phyloP scores from a whole-genome alignment of 2,329 filamentous ascomycete genomes.

The Fusarium continuum region DNA sequence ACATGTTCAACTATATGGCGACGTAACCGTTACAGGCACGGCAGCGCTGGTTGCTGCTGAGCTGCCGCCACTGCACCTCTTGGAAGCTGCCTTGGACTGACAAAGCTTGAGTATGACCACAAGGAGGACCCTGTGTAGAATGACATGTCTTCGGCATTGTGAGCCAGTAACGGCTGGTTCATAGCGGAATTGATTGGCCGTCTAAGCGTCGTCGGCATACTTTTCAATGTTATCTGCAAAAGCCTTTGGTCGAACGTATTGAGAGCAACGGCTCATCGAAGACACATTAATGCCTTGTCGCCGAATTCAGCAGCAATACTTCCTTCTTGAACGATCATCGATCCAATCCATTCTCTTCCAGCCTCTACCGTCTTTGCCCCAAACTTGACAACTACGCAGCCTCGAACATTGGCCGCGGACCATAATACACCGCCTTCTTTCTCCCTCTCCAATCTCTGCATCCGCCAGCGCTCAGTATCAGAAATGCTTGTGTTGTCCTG shows the following conservation, averaged over 20 bases:
- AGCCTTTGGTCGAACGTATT: no score
- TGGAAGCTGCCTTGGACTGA: conserved; percentile 1
- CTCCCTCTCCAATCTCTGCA: conserved; percentile 66
- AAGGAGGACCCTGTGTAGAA: no score
- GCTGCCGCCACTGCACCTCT: background rate
- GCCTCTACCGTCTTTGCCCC: conserved; percentile 83
- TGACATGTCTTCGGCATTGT: no score
- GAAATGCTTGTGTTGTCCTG: conserved; percentile 50
- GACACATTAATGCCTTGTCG: conserved; percentile 80
- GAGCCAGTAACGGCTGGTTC: background rate
- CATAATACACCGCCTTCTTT: conserved; percentile 72
- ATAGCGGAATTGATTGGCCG: background rate
- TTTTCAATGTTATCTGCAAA: no score
- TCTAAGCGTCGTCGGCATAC: background rate
- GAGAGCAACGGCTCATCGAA: conserved; percentile 66
- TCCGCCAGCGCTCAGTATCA: conserved; percentile 62
- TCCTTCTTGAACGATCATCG: conserved; percentile 78
- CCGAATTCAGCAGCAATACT: conserved; percentile 78
- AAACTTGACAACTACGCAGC: conserved; percentile 92
- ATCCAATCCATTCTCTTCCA: conserved; percentile 80
- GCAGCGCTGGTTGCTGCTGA: background rate
- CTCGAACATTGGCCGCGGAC: conserved; percentile 82
- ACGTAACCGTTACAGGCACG: background rate
- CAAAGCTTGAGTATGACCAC: conserved; percentile 9
- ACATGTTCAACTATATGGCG: background rate